These are phyloP conservation scores for Aspergillus awamori DNA, from an alignment of 2,329 filamentous ascomycete species.

Conservation along the genomic window DNA sequence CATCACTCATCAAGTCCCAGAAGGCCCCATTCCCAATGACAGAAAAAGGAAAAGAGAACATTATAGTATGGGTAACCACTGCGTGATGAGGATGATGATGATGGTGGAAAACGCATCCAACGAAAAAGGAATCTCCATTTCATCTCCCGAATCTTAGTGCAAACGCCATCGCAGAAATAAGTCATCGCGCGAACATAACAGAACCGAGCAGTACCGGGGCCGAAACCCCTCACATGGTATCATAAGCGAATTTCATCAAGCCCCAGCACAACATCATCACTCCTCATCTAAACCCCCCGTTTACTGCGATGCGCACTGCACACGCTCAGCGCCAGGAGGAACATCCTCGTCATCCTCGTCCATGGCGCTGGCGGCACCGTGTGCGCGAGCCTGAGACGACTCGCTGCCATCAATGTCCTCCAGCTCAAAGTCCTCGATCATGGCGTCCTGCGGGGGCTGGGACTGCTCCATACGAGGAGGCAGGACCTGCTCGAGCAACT, in stretches of 20 bases:
- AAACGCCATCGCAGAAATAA: constrained; percentile 41
- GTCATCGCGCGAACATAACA: constrained; percentile 29
- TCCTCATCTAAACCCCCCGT: constrained; percentile 18
- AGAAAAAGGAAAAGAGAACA: constrained; percentile 22
- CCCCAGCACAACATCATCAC: constrained; percentile 27
- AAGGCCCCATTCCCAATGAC: constrained; percentile 14
- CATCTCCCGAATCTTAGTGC: constrained; percentile 36
- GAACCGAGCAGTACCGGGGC: constrained; percentile 26
- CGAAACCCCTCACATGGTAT: constrained; percentile 36
- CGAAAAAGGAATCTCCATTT: constrained; percentile 25
- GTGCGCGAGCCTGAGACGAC: constrained; percentile 65
- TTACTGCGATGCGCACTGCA: constrained; percentile 58
- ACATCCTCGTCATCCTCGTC: constrained; percentile 71
- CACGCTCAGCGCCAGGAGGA: constrained; percentile 52
- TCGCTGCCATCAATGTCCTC: constrained; percentile 79
- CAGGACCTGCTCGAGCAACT: constrained; percentile 80
- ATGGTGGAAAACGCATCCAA: constrained; percentile 18
- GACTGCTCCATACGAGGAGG: constrained; percentile 69
- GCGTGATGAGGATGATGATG: constrained; percentile 17
- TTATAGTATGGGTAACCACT: constrained; percentile 25
- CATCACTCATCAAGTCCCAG: constrained; percentile 21
- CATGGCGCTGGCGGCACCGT: constrained; percentile 64
- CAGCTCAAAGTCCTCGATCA: constrained; percentile 86
- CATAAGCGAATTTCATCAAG: constrained; percentile 40
- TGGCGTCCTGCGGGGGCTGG: constrained; percentile 75